A percentile compares a stretch with the other conserved stretches of the same genome.
Conservation (phyloP, 768 basidiomycete species). For the Termitomyces sp. region DNA sequence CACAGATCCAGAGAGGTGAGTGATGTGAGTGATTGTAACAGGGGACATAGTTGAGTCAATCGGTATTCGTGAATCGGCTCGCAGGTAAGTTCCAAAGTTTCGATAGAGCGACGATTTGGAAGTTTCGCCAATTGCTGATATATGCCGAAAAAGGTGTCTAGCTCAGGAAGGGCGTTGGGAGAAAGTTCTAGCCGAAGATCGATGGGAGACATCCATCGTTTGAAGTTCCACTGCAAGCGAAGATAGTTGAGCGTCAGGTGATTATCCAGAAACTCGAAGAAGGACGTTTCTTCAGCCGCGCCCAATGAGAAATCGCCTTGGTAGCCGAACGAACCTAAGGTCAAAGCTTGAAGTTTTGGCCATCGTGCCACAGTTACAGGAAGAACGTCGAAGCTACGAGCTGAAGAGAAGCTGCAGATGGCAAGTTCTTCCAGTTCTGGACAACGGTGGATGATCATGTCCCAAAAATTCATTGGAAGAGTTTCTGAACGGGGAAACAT, state of each 20-base stretch:
- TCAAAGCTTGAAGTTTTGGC: slow-evolving; percentile 36
- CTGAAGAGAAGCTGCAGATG: slow-evolving; percentile 44
- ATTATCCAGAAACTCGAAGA: slow-evolving; percentile 31
- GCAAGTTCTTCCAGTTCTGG: slow-evolving; percentile 45
- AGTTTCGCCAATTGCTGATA: slow-evolving; percentile 40
- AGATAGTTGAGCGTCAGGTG: slow-evolving; percentile 36
- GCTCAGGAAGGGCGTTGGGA: slow-evolving; percentile 22
- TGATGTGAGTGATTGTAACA: slow-evolving; percentile 28
- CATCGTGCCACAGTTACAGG: slow-evolving; percentile 33
- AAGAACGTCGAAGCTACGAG: slow-evolving; percentile 38
- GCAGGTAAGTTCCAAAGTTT: slow-evolving; percentile 42
- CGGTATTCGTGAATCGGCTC: slow-evolving; percentile 39
- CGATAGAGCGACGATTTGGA: slow-evolving; percentile 29
- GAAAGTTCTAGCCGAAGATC: slow-evolving; percentile 27
- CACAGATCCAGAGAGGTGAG: slow-evolving; percentile 43
- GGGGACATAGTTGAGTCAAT: slow-evolving; percentile 25
- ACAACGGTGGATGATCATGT: slow-evolving; percentile 41
- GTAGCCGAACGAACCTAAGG: slow-evolving; percentile 47
- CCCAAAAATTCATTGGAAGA: slow-evolving; percentile 39
- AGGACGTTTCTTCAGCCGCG: slow-evolving; percentile 21
- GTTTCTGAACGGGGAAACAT: slow-evolving; percentile 32
- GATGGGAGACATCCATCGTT: slow-evolving; percentile 43
- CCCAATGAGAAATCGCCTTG: slow-evolving; percentile 38
- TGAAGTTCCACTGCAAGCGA: slow-evolving; percentile 46
- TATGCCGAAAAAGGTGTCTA: slow-evolving; percentile 41